Conservation (phyloP, 2,329 filamentous ascomycete species). For the Aureobasidium sp. region DNA sequence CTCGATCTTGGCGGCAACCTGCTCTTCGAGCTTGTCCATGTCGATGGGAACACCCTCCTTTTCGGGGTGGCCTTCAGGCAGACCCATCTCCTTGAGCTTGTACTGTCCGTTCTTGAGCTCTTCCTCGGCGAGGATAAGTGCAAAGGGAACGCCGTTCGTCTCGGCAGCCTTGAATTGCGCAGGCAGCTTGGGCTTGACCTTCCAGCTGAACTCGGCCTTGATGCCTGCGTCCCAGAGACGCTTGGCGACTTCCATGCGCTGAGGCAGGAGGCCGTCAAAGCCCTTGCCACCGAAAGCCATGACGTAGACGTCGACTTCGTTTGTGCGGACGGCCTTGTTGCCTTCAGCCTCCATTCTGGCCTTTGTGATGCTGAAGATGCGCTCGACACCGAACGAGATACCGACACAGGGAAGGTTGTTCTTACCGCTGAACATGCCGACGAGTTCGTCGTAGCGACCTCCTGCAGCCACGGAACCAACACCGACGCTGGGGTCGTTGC, state of each 20-base stretch:
- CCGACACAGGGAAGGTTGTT: constrained; percentile 81
- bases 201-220: constrained; percentile 85
- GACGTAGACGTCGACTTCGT: constrained; percentile 82
- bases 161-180: constrained; percentile 91
- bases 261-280: constrained; percentile 70
- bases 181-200: constrained; percentile 81
- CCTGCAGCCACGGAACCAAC: constrained; percentile 86
- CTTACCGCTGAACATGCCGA: constrained; percentile 79
- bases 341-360: constrained; percentile 61
- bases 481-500: constrained; percentile 70
- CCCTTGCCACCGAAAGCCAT: constrained; percentile 92
- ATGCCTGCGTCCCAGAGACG: constrained; percentile 80
- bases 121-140: constrained; percentile 84
- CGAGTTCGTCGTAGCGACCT: constrained; percentile 85
- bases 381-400: constrained; percentile 90
- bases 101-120: constrained; percentile 78
- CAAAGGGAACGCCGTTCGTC: constrained; percentile 69
- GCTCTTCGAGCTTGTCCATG: constrained; percentile 54
- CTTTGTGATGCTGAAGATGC: constrained; percentile 90
- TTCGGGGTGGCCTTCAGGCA: constrained; percentile 75
- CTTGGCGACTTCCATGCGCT: constrained; percentile 74
- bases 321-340: constrained; percentile 52
- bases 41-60: constrained; percentile 78
- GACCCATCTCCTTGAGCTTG: constrained; percentile 78
- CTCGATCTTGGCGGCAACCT: constrained; percentile 51